These are phyloP conservation scores for Rhizophagus sp. DNA, from an alignment of 192 early-diverging fungal genomes.

Conservation along the genomic window DNA sequence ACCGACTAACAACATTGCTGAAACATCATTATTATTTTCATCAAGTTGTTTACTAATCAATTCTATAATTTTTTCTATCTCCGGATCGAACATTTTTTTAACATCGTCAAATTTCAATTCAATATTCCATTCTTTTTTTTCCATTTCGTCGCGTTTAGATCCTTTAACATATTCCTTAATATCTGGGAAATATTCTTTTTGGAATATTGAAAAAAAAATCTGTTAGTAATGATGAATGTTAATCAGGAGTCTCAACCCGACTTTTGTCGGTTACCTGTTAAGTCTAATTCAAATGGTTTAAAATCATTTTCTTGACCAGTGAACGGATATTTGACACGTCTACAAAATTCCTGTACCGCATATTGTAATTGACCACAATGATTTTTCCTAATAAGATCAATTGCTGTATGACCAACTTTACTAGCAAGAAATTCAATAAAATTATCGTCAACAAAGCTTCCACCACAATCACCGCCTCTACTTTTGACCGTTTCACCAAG, in stretches of 20 bases:
- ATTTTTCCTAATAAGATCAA: not conserved
- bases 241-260: accelerated
- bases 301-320: not conserved
- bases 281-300: slow-evolving; percentile 2
- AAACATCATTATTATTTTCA: slow-evolving; percentile 35
- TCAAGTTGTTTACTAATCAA: slow-evolving; percentile 56
- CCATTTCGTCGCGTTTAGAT: not conserved
- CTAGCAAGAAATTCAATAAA: not conserved
- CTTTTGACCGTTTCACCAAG: slow-evolving; percentile 50
- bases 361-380: not conserved
- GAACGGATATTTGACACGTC: not conserved
- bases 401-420: not conserved
- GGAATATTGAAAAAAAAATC: no score
- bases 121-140: slow-evolving; percentile 11
- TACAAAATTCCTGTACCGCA: not conserved
- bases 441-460: slow-evolving; percentile 44
- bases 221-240: no score
- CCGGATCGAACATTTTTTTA: slow-evolving; percentile 53
- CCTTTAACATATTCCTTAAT: not conserved
- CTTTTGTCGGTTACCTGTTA: not conserved
- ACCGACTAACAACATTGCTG: slow-evolving; percentile 58
- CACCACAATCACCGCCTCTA: slow-evolving; percentile 46
- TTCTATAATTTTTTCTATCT: slow-evolving; percentile 50
- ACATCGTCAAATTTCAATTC: not conserved
- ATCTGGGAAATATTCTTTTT: not conserved